Conservation (phyloP, 2,329 filamentous ascomycete genomes). For the Aspergillus jensenii region DNA sequence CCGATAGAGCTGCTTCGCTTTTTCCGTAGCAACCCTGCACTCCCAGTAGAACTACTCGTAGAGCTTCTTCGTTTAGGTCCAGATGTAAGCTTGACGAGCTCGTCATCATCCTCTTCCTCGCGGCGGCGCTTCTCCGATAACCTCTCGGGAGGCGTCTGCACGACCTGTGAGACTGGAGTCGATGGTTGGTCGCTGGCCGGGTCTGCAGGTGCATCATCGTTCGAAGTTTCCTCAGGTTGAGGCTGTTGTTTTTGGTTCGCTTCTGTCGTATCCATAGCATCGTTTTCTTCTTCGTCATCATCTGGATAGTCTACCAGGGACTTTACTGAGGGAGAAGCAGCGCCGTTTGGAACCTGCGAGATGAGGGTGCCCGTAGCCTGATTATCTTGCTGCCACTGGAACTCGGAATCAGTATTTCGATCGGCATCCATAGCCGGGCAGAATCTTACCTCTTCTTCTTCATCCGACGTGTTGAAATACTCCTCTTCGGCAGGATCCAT, state of each 20-base stretch:
- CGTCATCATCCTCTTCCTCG: slow-evolving; percentile 86
- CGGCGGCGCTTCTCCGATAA: slow-evolving; percentile 85
- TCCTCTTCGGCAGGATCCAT: slow-evolving; percentile 85
- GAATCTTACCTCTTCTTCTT: slow-evolving; percentile 65
- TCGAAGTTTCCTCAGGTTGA: slow-evolving; percentile 15
- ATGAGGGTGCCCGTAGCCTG: slow-evolving; percentile 35
- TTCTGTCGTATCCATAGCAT: slow-evolving; percentile 57
- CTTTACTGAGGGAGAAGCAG: slow-evolving; percentile 60
- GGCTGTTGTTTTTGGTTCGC: slow-evolving; percentile 17
- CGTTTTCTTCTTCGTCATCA: slow-evolving; percentile 78
- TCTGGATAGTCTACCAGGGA: slow-evolving; percentile 90
- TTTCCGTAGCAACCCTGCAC: slow-evolving; percentile 32
- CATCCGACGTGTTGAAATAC: slow-evolving; percentile 89
- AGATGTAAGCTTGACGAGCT: slow-evolving; percentile 75
- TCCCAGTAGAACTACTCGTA: slow-evolving; percentile 34
- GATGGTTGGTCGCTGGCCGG: slow-evolving; percentile 25
- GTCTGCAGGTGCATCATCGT: slow-evolving; percentile 24
- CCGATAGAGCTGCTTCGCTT: slow-evolving; percentile 35
- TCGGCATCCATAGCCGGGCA: background rate
- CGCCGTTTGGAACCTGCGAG: slow-evolving; percentile 54
- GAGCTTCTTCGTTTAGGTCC: slow-evolving; percentile 49
- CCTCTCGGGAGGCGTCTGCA: slow-evolving; percentile 64
- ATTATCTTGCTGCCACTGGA: slow-evolving; percentile 38
- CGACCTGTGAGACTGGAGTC: slow-evolving; percentile 23
- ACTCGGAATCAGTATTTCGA: slow-evolving; percentile 10